Evolutionary conservation across 306 rosid genomes (phyloP).

Genomic region (Dryas drummondii): DNA sequence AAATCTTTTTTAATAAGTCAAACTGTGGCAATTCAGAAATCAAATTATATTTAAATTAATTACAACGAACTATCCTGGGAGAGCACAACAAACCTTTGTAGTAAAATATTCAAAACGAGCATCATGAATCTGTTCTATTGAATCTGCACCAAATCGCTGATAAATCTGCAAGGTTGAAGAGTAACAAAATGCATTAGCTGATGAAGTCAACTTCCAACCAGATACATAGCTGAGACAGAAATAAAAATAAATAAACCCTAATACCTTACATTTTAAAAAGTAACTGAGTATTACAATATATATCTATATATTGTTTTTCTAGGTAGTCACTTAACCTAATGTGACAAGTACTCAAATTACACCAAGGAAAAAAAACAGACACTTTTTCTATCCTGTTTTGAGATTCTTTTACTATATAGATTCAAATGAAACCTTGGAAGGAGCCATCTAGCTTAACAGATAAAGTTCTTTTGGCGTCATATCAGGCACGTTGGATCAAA

Average conservation of each 20-base stretch:
- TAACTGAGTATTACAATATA: not conserved
- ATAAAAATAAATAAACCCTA: constrained; percentile 5
- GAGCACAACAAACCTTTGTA: constrained; percentile 52
- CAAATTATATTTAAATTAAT: not conserved
- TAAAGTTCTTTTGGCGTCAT: not conserved
- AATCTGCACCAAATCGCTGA: constrained; percentile 62
- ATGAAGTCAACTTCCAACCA: constrained; percentile 4
- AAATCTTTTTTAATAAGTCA: not conserved
- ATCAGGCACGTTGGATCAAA: not conserved
- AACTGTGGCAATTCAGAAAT: not conserved
- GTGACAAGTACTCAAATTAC: not conserved
- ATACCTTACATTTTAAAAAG: not conserved
- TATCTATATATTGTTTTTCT: not conserved
- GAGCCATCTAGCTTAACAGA: too few relatives aligned
- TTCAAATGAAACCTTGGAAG: too few relatives aligned
- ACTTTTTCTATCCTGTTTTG: not conserved
- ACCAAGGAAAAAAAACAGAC: not conserved
- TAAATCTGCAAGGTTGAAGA: constrained; percentile 54
- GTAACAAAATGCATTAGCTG: constrained; percentile 23
- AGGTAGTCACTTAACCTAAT: not conserved
- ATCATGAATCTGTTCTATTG: constrained; percentile 67
- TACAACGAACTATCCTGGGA: not conserved
- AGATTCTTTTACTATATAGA: not conserved
- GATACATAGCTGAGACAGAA: constrained; percentile 16
- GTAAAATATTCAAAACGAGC: constrained; percentile 84